A percentile compares a stretch with the other conserved stretches of the same genome.
Conservation (phyloP, 2,329 filamentous ascomycete genomes). For the Cercospora brassicicola region DNA sequence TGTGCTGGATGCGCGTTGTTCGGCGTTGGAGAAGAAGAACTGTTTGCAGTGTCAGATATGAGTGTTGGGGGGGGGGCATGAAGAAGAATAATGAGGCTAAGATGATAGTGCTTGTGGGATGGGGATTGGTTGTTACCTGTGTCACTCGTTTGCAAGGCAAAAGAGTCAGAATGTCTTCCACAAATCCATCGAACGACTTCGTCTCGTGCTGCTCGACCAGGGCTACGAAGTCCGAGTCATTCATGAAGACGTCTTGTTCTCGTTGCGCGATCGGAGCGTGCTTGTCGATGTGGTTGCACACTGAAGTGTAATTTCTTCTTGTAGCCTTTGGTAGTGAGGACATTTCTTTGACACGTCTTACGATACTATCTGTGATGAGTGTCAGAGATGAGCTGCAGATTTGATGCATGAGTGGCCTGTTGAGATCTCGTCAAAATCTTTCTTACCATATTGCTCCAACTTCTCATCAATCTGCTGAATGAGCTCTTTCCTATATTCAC, state of each 20-base stretch:
- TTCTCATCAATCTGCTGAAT: too few relatives aligned
- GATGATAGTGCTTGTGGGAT: too few relatives aligned
- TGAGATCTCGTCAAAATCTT: neutral
- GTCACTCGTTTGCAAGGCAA: conserved; percentile 33
- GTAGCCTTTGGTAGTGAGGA: conserved; percentile 42
- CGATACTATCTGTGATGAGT: conserved; percentile 37
- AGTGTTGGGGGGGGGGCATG: neutral
- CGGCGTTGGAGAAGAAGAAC: conserved; percentile 43
- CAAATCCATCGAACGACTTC: conserved; percentile 43
- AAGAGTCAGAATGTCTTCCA: conserved; percentile 40
- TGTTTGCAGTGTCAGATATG: conserved; percentile 17
- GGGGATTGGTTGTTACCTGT: conserved; percentile 29
- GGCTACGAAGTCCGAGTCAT: conserved; percentile 44
- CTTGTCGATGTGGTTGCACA: conserved; percentile 42
- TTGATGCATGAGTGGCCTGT: neutral
- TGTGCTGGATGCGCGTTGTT: conserved; percentile 41
- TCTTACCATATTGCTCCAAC: conserved; percentile 24
- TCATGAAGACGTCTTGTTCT: conserved; percentile 41
- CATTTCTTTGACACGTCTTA: conserved; percentile 42
- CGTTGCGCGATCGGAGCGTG: conserved; percentile 40
- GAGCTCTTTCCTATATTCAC: too few relatives aligned
- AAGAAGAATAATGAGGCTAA: too few relatives aligned
- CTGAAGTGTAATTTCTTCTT: conserved; percentile 43
- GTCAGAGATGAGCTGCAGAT: neutral
- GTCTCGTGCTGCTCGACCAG: conserved; percentile 43